Evolutionary conservation across 2,329 filamentous ascomycete species (phyloP), one percentile per base, ranked within the genome.

Genomic region (Beauveria sp.): DNA sequence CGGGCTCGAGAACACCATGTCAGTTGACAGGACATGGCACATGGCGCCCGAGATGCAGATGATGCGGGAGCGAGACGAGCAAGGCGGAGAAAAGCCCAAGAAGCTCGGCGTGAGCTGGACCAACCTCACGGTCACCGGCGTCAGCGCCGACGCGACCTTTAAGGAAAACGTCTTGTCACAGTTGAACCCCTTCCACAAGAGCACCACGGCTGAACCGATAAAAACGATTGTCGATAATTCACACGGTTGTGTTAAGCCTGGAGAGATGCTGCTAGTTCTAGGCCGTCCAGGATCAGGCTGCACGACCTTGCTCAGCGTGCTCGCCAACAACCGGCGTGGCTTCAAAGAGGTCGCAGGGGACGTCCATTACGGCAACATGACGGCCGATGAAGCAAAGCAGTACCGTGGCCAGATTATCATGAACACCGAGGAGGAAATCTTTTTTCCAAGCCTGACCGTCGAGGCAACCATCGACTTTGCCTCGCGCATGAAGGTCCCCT

Each of bases 401-500:
- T 96, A 91, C 71, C 83, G 90, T 34, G 90, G 90, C 56, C 90
- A 96, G 75, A 87, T 89, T 0, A 87, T 93, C 5, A 96, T 96
- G 77, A 93, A 91, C 69, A 72, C 72, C 28, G 86, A 90, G 72
- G 91, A 96, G 66, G 92, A 96, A 67, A 81, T 93, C 24, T 91
- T 96, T 67, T 87, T 92, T 67, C 85, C 92, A 0, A 95, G 90
- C 0, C 79, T 97, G 26, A 95, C 91, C 0, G 93, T 96, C 3
- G 88, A 90, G 60, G 91, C 96, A 71, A 96, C 93, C 0, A 81
- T 96, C 0, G 86, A 84, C 0, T 96, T 96, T 70, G 92, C 92
- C 0, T 77, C 96, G 3, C 89, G 95, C 69, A 90, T 87, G 38
- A 96, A 96, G 75, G 87, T 90, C 16, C 91, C 93, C 6, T 87